A percentile compares a stretch with the other conserved stretches of the same genome.
These are phyloP conservation scores for Agaricales sp. DNA, from an alignment of 1,284 basidiomycete genomes.

Conservation along the genomic window DNA sequence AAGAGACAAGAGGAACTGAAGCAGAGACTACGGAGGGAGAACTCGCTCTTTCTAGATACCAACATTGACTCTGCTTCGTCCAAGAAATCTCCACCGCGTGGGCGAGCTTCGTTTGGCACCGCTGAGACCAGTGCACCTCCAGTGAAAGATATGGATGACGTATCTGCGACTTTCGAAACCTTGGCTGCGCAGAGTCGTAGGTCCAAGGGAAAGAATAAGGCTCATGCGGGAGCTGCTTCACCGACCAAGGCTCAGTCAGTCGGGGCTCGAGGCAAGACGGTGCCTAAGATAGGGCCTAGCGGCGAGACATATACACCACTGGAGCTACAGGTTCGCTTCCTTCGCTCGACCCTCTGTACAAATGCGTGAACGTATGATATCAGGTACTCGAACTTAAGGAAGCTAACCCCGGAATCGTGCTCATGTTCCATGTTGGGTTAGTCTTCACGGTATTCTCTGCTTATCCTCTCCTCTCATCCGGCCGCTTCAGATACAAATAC, in stretches of 20 bases:
- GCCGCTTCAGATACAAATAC: constrained; percentile 48
- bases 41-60: not conserved
- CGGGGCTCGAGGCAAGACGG: constrained; percentile 24
- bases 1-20: not conserved
- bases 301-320: constrained; percentile 76
- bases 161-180: not conserved
- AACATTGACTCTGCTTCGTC: not conserved
- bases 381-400: constrained; percentile 64
- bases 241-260: not conserved
- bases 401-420: constrained; percentile 63
- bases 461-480: not conserved
- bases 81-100: too few relatives aligned
- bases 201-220: constrained; percentile 4
- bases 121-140: too few relatives aligned
- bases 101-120: too few relatives aligned
- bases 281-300: constrained; percentile 58
- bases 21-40: not conserved
- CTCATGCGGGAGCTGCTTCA: not conserved
- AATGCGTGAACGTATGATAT: not conserved
- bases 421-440: constrained; percentile 81
- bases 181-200: not conserved
- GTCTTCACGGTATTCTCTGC: not conserved
- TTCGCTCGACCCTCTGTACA: not conserved
- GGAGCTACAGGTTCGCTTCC: constrained; percentile 59
- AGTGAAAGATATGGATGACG: not conserved